These are phyloP conservation scores for Iris pallida DNA, from an alignment of 116 monocot genomes.

Conservation along the genomic window DNA sequence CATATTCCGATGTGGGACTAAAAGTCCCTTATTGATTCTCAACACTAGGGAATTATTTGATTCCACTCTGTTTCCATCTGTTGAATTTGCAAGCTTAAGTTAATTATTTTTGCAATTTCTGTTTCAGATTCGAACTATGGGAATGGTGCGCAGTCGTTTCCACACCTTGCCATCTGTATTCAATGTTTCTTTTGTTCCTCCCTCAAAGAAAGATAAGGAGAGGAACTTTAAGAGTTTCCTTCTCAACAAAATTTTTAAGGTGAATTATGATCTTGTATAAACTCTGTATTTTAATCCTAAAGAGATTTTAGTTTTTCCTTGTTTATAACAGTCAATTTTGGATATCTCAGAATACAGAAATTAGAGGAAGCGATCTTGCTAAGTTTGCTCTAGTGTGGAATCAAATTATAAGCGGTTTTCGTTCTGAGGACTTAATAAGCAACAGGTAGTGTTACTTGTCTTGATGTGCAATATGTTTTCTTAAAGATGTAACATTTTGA, in stretches of 20 bases:
- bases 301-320: background rate
- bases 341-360: conserved; percentile 32
- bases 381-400: conserved; percentile 83
- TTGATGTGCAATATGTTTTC: conserved; percentile 1
- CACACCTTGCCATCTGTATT: conserved; percentile 58
- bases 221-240: conserved; percentile 30
- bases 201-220: conserved; percentile 18
- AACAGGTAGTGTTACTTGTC: conserved; percentile 40
- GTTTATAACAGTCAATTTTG: background rate
- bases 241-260: conserved; percentile 48
- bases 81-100: background rate
- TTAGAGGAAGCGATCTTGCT: conserved; percentile 31
- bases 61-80: background rate
- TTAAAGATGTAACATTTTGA: background rate
- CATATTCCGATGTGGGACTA: too few species aligned
- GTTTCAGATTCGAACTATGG: conserved; percentile 74
- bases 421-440: conserved; percentile 72
- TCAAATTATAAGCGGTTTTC: conserved; percentile 62
- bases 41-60: too few species aligned
- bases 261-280: conserved; percentile 4
- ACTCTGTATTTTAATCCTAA: background rate
- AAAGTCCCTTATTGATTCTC: too few species aligned
- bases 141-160: conserved; percentile 75
- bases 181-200: conserved; percentile 54
- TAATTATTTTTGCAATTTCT: background rate